Conservation (phyloP, 192 early-diverging fungal species). For the Geranomyces michiganensis region DNA sequence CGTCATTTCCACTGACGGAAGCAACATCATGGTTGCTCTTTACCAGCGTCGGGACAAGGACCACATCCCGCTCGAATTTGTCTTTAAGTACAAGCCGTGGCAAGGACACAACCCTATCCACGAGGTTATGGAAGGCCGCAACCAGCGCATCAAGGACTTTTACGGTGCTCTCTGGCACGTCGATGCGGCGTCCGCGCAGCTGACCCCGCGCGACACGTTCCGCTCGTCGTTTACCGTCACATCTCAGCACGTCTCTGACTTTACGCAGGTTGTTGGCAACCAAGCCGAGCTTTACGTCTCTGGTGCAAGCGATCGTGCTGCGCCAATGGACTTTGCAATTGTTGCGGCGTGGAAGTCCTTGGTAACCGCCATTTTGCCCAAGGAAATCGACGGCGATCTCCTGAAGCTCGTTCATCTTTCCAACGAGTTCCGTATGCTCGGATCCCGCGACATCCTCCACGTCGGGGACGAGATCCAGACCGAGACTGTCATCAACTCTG, state of each 20-base stretch:
- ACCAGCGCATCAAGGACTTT: constrained; percentile 83
- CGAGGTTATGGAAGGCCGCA: constrained; percentile 82
- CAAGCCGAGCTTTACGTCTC: constrained; percentile 54
- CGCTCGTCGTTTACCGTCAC: constrained; percentile 66
- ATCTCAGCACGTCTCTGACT: constrained; percentile 68
- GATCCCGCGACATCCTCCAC: constrained; percentile 69
- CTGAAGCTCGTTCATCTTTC: constrained; percentile 90
- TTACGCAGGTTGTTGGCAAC: constrained; percentile 79
- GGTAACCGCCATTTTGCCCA: constrained; percentile 89
- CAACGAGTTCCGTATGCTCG: constrained; percentile 89
- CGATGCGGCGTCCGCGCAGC: constrained; percentile 45
- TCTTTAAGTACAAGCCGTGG: constrained; percentile 79
- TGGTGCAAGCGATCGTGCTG: constrained; percentile 21
- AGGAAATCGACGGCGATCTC: constrained; percentile 92
- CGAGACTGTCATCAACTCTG: constrained; percentile 79
- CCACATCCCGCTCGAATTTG: constrained; percentile 74
- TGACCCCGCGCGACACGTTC: constrained; percentile 69
- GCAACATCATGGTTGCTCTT: constrained; percentile 58
- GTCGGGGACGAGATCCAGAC: constrained; percentile 85
- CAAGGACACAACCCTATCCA: constrained; percentile 84
- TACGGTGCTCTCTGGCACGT: constrained; percentile 81
- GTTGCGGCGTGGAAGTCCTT: constrained; percentile 89
- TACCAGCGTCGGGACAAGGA: constrained; percentile 66
- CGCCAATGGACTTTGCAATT: constrained; percentile 95
- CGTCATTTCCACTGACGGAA: constrained; percentile 47